Evolutionary conservation across 495 filamentous ascomycete genomes (phyloP), one percentile per base, ranked within the genome.

Genomic region (Penicillium ucsense): DNA sequence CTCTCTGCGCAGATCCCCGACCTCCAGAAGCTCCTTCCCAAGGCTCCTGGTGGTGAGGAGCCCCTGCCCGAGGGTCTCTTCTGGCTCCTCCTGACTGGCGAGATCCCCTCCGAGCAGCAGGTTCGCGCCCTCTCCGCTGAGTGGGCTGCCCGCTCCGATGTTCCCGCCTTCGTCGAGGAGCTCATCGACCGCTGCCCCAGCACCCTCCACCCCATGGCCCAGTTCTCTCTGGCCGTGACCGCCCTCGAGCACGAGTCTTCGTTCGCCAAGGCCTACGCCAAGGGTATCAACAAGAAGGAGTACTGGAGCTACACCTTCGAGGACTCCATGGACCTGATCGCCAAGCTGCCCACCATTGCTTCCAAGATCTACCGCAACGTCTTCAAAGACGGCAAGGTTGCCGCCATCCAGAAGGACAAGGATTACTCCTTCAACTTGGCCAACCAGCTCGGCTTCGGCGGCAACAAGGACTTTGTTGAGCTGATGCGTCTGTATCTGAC

Each of bases 251-350:
- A 94, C 67, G 92, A 94, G 72, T 97, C 92, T 43, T 80, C 87
- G 45, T 98, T 98, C 71, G 81, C 94, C 60, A 95, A 94, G 76
- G 91, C 91, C 59, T 98, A 98, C 61, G 91, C 89, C 57, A 95
- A 92, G 80, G 92, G 92, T 64, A 85, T 98, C 62, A 90, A 88
- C 79, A 98, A 98, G 84, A 86, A 85, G 69, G 88, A 97, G 54
- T 98, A 98, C 86, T 98, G 92, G 92, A 81, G 80, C 71, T 88
- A 97, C 78, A 95, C 92, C 56, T 98, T 94, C 62, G 92, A 98
- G 81, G 92, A 98, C 75, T 94, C 90, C 48, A 97, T 98, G 92
- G 90, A 98, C 75, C 77, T 97, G 65, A 97, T 98, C 70, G 94
- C 92, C 68, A 98, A 97, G 83, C 87, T 98, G 54, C 92, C 92